phyloP scores from a whole-genome alignment of 306 rosid species.

The Malus fusca region DNA sequence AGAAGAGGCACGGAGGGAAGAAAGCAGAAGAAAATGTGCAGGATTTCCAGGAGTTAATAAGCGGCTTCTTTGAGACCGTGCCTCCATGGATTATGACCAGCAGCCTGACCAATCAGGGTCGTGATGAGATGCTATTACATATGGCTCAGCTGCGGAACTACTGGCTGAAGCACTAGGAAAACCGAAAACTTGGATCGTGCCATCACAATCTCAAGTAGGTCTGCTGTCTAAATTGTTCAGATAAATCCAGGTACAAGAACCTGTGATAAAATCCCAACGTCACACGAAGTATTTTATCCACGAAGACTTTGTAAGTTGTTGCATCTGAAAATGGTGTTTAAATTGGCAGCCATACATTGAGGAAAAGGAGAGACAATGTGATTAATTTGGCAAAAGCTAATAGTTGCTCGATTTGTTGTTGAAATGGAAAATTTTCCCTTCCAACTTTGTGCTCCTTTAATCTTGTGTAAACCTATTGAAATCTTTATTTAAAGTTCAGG shows the following conservation, averaged over 20 bases:
- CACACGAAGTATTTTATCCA: background rate
- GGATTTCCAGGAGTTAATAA: slow-evolving; percentile 78
- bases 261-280: background rate
- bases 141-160: slow-evolving; percentile 94
- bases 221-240: background rate
- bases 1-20: slow-evolving; percentile 85
- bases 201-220: slow-evolving; percentile 6
- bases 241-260: background rate
- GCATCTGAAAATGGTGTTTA: background rate
- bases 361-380: background rate
- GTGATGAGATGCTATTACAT: slow-evolving; percentile 86
- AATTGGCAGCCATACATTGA: background rate
- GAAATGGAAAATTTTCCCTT: background rate
- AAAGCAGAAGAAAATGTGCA: slow-evolving; percentile 79
- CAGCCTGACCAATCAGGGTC: slow-evolving; percentile 84
- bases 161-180: slow-evolving; percentile 85
- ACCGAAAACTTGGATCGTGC: background rate
- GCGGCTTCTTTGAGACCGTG: slow-evolving; percentile 56
- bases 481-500: background rate
- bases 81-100: slow-evolving; percentile 99
- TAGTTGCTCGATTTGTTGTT: background rate
- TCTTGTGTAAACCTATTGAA: too few species aligned
- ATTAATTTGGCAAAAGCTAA: background rate
- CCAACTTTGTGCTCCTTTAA: too few species aligned
- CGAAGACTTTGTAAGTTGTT: background rate